Percentiles rank a stretch among this genome's conserved stretches.
Conservation (phyloP, 192 early-diverging fungal species). For the Glomus cerebriforme region DNA sequence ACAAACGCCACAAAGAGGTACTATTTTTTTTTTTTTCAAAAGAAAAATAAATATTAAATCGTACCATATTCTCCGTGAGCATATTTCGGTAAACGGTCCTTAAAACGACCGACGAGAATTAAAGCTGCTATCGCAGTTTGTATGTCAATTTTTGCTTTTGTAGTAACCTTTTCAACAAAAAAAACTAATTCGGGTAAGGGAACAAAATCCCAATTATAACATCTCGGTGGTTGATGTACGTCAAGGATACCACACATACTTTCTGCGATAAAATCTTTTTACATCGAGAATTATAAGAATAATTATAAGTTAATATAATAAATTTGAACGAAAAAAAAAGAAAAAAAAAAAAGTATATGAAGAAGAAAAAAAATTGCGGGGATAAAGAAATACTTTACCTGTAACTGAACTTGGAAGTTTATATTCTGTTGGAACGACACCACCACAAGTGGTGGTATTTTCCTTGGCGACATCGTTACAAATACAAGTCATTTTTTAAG, state of each 20-base stretch:
- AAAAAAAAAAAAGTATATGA: background rate
- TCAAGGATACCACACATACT: conserved; percentile 4
- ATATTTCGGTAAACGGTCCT: conserved; percentile 36
- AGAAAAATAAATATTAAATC: background rate
- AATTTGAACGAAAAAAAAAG: background rate
- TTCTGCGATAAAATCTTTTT: conserved; percentile 5
- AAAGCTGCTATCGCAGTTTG: conserved; percentile 40
- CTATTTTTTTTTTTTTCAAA: background rate
- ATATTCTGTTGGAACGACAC: background rate
- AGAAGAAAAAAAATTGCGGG: background rate
- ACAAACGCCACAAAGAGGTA: background rate
- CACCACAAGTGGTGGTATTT: background rate
- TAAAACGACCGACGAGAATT: conserved; percentile 40
- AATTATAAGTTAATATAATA: background rate
- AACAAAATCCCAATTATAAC: background rate
- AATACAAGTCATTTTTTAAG: background rate
- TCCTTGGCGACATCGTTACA: background rate
- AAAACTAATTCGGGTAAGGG: conserved; percentile 44
- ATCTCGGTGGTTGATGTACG: background rate
- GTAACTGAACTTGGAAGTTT: background rate
- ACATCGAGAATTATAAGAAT: background rate
- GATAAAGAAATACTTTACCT: background rate
- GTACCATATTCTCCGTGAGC: conserved; percentile 44
- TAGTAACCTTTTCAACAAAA: conserved; percentile 41
- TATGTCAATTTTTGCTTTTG: conserved; percentile 34